These are phyloP conservation scores for Diatrype stigma DNA, from an alignment of 2,329 filamentous ascomycete species.

Conservation along the genomic window DNA sequence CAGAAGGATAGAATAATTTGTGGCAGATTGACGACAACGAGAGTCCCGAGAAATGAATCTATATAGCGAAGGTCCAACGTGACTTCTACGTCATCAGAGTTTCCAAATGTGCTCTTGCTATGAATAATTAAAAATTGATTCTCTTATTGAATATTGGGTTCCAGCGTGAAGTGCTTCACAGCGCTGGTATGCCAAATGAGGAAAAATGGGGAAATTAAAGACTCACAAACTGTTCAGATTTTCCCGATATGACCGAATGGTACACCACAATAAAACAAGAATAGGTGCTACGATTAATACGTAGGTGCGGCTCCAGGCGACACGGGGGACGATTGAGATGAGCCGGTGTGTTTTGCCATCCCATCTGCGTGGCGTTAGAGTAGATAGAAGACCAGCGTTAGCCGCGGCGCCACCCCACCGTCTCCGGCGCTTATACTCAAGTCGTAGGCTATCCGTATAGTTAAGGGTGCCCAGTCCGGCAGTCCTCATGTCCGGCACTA, in stretches of 20 bases:
- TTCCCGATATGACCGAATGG: background rate
- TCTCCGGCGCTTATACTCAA: slow-evolving; percentile 1
- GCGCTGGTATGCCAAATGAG: background rate
- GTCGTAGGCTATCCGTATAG: slow-evolving; percentile 3
- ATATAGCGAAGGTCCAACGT: background rate
- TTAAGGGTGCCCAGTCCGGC: slow-evolving; percentile 5
- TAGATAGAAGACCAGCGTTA: slow-evolving; percentile 1
- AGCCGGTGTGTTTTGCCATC: background rate
- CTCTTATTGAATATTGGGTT: background rate
- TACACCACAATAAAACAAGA: background rate
- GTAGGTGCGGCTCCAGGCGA: background rate
- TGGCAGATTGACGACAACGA: slow-evolving; percentile 11
- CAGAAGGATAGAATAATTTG: slow-evolving; percentile 16
- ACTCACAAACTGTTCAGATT: background rate
- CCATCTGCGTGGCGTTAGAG: background rate
- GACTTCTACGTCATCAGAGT: background rate
- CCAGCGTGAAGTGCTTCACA: background rate
- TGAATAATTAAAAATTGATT: background rate
- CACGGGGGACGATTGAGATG: background rate
- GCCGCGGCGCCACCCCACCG: background rate
- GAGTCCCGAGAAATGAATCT: background rate
- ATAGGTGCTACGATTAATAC: background rate
- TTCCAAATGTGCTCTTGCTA: background rate
- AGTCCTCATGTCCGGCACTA: slow-evolving; percentile 5
- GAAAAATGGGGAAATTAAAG: no score